Evolutionary conservation across 1,284 basidiomycete species (phyloP).

Genomic region (Neolentinus lepideus): DNA sequence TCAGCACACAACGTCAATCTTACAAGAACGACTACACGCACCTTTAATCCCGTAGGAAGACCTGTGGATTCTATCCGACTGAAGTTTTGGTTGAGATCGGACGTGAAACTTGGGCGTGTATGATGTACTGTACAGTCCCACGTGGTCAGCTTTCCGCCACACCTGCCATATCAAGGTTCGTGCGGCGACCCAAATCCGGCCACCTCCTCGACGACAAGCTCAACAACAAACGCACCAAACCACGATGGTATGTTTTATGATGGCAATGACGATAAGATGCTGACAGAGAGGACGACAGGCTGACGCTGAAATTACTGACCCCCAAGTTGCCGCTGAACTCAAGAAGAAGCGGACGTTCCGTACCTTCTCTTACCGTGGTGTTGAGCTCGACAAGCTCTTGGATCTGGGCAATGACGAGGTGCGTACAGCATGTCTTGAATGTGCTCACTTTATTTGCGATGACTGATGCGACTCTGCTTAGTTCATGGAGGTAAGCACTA

Average conservation of each 20-base stretch:
- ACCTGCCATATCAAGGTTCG: constrained; percentile 25
- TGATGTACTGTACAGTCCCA: constrained; percentile 46
- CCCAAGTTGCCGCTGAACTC: constrained; percentile 84
- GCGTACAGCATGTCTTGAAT: constrained; percentile 22
- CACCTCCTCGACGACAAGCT: constrained; percentile 11
- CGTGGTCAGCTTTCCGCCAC: constrained; percentile 37
- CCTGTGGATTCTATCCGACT: constrained; percentile 83
- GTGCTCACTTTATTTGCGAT: too few species aligned
- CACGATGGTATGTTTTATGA: constrained; percentile 47
- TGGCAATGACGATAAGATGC: background rate
- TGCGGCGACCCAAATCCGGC: constrained; percentile 28
- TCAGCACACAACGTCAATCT: background rate
- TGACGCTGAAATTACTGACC: constrained; percentile 85
- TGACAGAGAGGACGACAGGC: constrained; percentile 37
- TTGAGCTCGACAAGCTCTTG: constrained; percentile 95
- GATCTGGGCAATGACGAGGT: constrained; percentile 95
- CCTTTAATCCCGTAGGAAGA: constrained; percentile 88
- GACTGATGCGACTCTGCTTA: constrained; percentile 23
- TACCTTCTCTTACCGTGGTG: constrained; percentile 97
- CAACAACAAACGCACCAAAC: constrained; percentile 23
- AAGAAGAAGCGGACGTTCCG: constrained; percentile 99
- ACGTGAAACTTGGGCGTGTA: constrained; percentile 1
- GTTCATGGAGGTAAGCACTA: constrained; percentile 68
- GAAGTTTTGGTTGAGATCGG: constrained; percentile 15
- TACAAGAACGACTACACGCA: constrained; percentile 27